phyloP scores from a whole-genome alignment of 352 stramenopile genomes.

The Phytophthora idaei region DNA sequence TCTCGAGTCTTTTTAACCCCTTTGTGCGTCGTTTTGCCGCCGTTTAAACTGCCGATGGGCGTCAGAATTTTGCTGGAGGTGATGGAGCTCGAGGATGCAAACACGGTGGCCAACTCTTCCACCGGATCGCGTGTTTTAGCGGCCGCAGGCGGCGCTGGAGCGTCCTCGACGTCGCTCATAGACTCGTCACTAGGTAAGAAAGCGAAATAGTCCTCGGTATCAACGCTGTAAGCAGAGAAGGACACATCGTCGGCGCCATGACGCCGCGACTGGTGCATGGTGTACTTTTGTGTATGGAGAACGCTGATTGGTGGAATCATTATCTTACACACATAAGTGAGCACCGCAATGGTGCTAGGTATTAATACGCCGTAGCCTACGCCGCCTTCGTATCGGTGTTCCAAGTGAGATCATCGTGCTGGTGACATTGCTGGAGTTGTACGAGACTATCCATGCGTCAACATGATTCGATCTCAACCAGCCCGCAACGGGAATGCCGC shows the following conservation, averaged over 20 bases:
- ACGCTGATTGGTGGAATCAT: slow-evolving; percentile 9
- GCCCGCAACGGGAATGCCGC: no score
- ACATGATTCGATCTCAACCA: no score
- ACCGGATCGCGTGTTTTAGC: slow-evolving; percentile 20
- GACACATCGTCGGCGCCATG: slow-evolving; percentile 21
- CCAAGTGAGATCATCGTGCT: no score
- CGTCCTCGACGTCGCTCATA: slow-evolving; percentile 40
- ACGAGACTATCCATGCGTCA: no score
- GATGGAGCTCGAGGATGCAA: slow-evolving; percentile 33
- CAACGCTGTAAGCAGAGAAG: slow-evolving; percentile 31
- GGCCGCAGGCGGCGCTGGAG: slow-evolving; percentile 4
- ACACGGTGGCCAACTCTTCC: slow-evolving; percentile 36
- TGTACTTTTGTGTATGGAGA: slow-evolving; percentile 4
- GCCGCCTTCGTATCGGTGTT: no score
- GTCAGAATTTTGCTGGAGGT: slow-evolving; percentile 30
- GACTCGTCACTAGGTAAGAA: slow-evolving; percentile 69
- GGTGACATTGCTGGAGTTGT: no score
- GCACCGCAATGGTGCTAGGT: no score
- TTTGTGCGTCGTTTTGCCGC: neutral
- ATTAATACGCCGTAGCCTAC: no score
- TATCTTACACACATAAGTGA: slow-evolving; percentile 9
- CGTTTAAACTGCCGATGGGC: slow-evolving; percentile 32
- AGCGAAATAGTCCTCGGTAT: slow-evolving; percentile 65
- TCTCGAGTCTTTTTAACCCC: neutral
- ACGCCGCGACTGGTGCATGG: slow-evolving; percentile 18